Evolutionary conservation across 208 protist genomes (phyloP).

Genomic region (Wallacemonas rigidus): DNA sequence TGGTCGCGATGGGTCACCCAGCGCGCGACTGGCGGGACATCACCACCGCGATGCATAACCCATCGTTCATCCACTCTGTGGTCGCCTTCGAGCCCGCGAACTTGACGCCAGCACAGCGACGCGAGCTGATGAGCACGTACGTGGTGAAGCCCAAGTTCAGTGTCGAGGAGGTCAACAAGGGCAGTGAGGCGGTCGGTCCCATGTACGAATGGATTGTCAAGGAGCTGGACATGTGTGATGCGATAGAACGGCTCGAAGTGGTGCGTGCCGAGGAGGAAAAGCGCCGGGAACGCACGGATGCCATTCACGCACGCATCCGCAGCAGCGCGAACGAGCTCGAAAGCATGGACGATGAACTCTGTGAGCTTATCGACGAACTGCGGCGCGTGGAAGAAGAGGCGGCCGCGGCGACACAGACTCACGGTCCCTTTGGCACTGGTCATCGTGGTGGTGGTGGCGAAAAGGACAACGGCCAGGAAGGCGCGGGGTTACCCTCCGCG

Average conservation of each 20-base stretch:
- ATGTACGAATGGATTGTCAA: conserved; percentile 64
- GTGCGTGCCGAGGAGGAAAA: conserved; percentile 17
- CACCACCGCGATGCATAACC: conserved; percentile 34
- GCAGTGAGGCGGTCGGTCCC: conserved; percentile 51
- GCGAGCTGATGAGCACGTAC: conserved; percentile 36
- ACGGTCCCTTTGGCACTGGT: too few relatives aligned
- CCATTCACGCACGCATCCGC: conserved; percentile 6
- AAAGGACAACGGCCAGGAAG: conserved; percentile 3
- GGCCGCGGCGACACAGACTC: not conserved
- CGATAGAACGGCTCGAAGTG: conserved; percentile 16
- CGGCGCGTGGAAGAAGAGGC: conserved; percentile 16
- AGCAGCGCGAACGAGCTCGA: conserved; percentile 24
- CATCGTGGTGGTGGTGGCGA: not conserved
- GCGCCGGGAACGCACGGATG: conserved; percentile 22
- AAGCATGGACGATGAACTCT: conserved; percentile 43
- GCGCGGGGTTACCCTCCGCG: not conserved
- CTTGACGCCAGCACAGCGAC: conserved; percentile 24
- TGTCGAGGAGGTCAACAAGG: conserved; percentile 52
- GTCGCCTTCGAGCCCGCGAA: conserved; percentile 38
- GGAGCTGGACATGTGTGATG: conserved; percentile 42
- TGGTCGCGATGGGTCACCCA: conserved; percentile 53
- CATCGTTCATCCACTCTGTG: conserved; percentile 47
- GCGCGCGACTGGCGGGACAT: conserved; percentile 44
- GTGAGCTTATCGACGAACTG: conserved; percentile 23
- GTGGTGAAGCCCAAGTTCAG: conserved; percentile 45